Conservation (phyloP, 352 stramenopile species). For the Phytophthora multivora region DNA sequence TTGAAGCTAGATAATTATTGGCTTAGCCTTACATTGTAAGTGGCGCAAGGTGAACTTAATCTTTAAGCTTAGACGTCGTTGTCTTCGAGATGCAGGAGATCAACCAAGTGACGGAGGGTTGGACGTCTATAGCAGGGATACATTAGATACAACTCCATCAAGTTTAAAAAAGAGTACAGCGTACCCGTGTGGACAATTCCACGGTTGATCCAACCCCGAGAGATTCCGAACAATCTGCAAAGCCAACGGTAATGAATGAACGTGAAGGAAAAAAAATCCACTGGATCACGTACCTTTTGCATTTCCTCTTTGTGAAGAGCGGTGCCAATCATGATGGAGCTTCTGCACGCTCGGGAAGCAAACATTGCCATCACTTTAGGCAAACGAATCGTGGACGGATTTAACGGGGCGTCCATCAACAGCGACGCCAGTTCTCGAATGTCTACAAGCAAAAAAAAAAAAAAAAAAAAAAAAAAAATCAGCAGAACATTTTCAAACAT, state of each 20-base stretch:
- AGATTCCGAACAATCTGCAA: constrained; percentile 89
- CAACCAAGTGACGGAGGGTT: constrained; percentile 78
- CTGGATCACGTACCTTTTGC: constrained; percentile 63
- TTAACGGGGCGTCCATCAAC: constrained; percentile 64
- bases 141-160: not conserved
- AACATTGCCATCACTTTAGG: constrained; percentile 97
- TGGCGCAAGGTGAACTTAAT: constrained; percentile 5
- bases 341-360: constrained; percentile 94
- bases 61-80: constrained; percentile 13
- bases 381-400: constrained; percentile 74
- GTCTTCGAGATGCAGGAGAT: constrained; percentile 52
- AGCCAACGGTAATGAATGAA: constrained; percentile 1
- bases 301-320: constrained; percentile 93
- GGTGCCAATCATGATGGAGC: constrained; percentile 97
- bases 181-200: constrained; percentile 95
- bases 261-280: not conserved
- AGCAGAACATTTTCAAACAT: too few relatives aligned
- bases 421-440: constrained; percentile 89
- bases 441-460: constrained; percentile 49
- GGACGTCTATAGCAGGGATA: constrained; percentile 44
- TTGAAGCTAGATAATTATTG: constrained; percentile 34
- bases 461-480: not conserved
- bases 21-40: constrained; percentile 26
- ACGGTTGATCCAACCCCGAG: constrained; percentile 91
- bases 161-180: not conserved